These are phyloP conservation scores for Ogataea ganodermae DNA, from an alignment of 805 yeast genomes.

Conservation along the genomic window DNA sequence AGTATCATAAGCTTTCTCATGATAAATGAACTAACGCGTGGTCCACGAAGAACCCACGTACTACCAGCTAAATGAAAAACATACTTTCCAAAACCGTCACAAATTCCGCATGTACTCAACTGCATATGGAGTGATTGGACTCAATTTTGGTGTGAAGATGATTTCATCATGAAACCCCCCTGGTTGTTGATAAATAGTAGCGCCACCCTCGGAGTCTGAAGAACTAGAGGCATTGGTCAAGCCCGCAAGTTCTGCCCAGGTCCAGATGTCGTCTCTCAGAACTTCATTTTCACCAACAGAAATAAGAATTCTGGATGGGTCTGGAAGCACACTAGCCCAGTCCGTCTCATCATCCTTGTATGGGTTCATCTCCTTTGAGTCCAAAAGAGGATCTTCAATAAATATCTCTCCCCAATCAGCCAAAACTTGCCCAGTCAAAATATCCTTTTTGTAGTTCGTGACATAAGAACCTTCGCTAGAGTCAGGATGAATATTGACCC, in stretches of 20 bases:
- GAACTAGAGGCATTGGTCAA: not conserved
- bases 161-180: slow-evolving; percentile 13
- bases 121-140: slow-evolving; percentile 7
- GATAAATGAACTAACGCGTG: too few species aligned
- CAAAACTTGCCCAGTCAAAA: slow-evolving; percentile 5
- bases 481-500: slow-evolving; percentile 15
- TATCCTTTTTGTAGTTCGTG: slow-evolving; percentile 7
- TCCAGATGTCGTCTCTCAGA: slow-evolving; percentile 6
- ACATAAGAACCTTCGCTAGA: slow-evolving; percentile 1
- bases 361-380: slow-evolving; percentile 9
- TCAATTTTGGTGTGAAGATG: slow-evolving; percentile 5
- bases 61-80: too few species aligned
- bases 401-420: slow-evolving; percentile 12
- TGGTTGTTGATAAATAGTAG: slow-evolving; percentile 7
- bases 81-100: not conserved
- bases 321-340: slow-evolving; percentile 8
- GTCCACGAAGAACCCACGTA: too few species aligned
- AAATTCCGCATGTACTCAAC: slow-evolving; percentile 2
- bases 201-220: not conserved
- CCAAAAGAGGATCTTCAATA: slow-evolving; percentile 3
- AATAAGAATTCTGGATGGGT: slow-evolving; percentile 1
- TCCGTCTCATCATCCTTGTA: slow-evolving; percentile 10
- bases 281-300: slow-evolving; percentile 10
- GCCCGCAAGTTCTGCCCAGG: slow-evolving; percentile 5
- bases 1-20: too few species aligned